These are phyloP conservation scores for Incumbomyces lentus DNA, from an alignment of 2,329 filamentous ascomycete species.

Conservation along the genomic window DNA sequence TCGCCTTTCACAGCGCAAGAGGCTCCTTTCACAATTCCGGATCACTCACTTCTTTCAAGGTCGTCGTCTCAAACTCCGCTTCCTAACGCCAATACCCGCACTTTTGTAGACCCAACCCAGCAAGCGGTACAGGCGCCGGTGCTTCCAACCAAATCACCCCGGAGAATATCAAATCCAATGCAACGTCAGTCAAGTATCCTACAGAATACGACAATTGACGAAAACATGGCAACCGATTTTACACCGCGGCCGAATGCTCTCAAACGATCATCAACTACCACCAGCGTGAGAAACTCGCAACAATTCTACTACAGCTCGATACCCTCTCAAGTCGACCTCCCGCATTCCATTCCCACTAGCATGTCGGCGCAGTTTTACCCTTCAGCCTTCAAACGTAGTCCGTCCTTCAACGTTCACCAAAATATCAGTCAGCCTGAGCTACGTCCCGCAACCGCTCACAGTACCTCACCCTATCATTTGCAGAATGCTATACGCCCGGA, in stretches of 20 bases:
- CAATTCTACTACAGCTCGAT: not conserved
- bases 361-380: not conserved
- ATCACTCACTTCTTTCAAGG: not conserved
- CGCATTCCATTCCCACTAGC: not conserved
- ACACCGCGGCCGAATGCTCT: slow-evolving; percentile 1
- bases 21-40: not conserved
- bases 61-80: not conserved
- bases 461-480: slow-evolving; percentile 9
- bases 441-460: not conserved
- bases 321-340: not conserved
- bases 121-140: slow-evolving; percentile 8
- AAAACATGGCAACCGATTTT: slow-evolving; percentile 16
- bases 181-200: slow-evolving; percentile 1
- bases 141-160: slow-evolving; percentile 9
- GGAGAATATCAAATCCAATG: slow-evolving; percentile 8
- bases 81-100: slow-evolving; percentile 1
- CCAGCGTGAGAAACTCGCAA: not conserved
- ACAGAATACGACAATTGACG: slow-evolving; percentile 14
- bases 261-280: slow-evolving; percentile 1
- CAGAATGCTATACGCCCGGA: slow-evolving; percentile 45
- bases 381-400: not conserved
- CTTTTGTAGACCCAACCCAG: slow-evolving; percentile 12
- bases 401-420: not conserved
- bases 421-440: not conserved
- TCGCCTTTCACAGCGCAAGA: not conserved